phyloP scores from a whole-genome alignment of 164 flowering plant genomes.

The Magnolia officinalis region DNA sequence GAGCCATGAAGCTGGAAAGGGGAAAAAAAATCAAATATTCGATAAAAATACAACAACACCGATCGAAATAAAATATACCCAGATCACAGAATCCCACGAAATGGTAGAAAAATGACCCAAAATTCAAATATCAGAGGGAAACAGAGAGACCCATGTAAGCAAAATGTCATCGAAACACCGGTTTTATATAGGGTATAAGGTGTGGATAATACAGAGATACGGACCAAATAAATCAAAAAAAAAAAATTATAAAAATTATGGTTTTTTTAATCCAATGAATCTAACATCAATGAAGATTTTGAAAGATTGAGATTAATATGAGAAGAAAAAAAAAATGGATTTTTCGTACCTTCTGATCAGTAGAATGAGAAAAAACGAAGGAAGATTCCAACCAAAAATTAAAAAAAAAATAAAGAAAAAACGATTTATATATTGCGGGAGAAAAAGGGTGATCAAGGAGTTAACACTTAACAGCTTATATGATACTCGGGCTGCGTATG shows the following conservation, averaged over 20 bases:
- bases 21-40: background rate
- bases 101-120: background rate
- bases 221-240: slow-evolving; percentile 36
- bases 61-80: background rate
- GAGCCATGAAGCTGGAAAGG: slow-evolving; percentile 48
- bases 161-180: background rate
- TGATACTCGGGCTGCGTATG: too few species aligned
- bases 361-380: too few species aligned
- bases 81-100: background rate
- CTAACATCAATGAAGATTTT: too few species aligned
- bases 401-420: too few species aligned
- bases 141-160: background rate
- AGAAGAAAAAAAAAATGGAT: too few species aligned
- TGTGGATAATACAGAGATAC: slow-evolving; percentile 42
- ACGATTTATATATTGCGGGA: too few species aligned
- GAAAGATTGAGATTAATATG: too few species aligned
- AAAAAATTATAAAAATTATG: background rate
- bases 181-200: background rate
- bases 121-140: background rate
- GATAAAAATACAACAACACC: background rate
- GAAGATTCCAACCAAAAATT: too few species aligned
- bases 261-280: background rate
- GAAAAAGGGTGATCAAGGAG: too few species aligned
- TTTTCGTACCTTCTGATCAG: slow-evolving; percentile 1
- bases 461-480: too few species aligned